These are phyloP conservation scores for Microbotryum scabiosae DNA, from an alignment of 1,284 basidiomycete genomes.

Conservation along the genomic window DNA sequence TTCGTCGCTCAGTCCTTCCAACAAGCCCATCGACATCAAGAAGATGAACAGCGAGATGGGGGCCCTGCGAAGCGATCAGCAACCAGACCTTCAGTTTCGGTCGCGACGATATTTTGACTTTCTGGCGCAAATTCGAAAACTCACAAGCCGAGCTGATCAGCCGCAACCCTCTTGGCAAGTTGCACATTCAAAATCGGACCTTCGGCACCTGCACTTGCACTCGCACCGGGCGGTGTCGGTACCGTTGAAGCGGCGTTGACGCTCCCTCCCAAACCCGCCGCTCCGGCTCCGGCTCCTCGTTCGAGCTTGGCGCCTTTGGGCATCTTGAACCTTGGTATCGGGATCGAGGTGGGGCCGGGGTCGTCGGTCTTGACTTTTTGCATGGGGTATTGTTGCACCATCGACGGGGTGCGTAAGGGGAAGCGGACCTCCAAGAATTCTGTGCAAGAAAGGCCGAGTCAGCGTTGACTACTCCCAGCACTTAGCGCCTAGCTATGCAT, in stretches of 20 bases:
- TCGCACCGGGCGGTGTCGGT: constrained; percentile 1
- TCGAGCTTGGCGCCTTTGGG: constrained; percentile 20
- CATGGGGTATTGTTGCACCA: not conserved
- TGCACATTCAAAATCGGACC: not conserved
- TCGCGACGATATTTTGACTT: not conserved
- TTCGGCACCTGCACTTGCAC: not conserved
- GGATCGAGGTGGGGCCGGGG: not conserved
- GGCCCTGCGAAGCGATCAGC: constrained; percentile 9
- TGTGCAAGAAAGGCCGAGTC: not conserved
- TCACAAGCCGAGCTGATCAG: constrained; percentile 30
- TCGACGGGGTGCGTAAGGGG: constrained; percentile 17
- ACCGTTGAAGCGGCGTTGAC: not conserved
- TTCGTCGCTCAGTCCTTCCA: constrained; percentile 27
- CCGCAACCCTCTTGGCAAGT: constrained; percentile 28
- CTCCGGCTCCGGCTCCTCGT: constrained; percentile 1
- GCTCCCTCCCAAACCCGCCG: not conserved
- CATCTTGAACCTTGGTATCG: constrained; percentile 25
- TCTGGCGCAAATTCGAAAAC: not conserved
- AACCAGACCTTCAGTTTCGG: not conserved
- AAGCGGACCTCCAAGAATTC: constrained; percentile 32
- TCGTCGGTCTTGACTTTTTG: constrained; percentile 24
- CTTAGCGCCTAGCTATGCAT: too few species aligned
- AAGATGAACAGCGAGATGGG: constrained; percentile 30
- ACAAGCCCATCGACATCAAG: constrained; percentile 27
- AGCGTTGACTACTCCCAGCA: too few species aligned